These are phyloP conservation scores for Fraxinus pennsylvanica DNA, from an alignment of 257 asterid species.

Conservation along the genomic window DNA sequence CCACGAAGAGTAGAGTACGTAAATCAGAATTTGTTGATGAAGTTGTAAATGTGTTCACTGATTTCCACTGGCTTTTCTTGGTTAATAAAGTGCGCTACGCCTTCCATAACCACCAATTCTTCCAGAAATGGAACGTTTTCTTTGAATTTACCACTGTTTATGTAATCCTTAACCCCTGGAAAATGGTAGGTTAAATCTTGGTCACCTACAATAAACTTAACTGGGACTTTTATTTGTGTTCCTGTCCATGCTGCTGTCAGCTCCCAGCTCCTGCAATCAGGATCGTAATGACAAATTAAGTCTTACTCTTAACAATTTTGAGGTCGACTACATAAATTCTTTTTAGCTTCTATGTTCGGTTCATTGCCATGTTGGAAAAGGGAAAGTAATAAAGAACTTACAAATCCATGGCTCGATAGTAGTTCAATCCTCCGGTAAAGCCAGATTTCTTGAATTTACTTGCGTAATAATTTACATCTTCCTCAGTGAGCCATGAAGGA, in stretches of 20 bases:
- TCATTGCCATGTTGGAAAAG: background rate
- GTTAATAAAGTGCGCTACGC: slow-evolving; percentile 42
- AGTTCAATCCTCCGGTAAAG: slow-evolving; percentile 58
- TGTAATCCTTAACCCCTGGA: slow-evolving; percentile 38
- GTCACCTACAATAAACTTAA: slow-evolving; percentile 49
- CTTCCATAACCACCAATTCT: slow-evolving; percentile 43
- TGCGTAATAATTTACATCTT: slow-evolving; percentile 42
- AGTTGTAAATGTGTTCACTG: slow-evolving; percentile 34
- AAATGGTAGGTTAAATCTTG: slow-evolving; percentile 37
- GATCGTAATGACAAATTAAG: background rate
- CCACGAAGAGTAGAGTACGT: background rate
- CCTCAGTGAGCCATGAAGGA: slow-evolving; percentile 50
- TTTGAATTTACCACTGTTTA: slow-evolving; percentile 34
- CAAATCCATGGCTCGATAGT: slow-evolving; percentile 53
- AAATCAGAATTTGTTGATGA: slow-evolving; percentile 21
- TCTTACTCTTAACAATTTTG: background rate
- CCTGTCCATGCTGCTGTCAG: slow-evolving; percentile 56
- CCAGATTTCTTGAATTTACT: slow-evolving; percentile 41
- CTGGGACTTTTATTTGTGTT: slow-evolving; percentile 41
- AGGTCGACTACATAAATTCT: background rate
- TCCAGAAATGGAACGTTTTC: slow-evolving; percentile 39
- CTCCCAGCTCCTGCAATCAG: slow-evolving; percentile 49
- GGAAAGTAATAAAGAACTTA: slow-evolving; percentile 3
- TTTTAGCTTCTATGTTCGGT: background rate
- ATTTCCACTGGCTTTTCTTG: slow-evolving; percentile 40